Evolutionary conservation across 1,139 yeast species (phyloP), one percentile per base, ranked within the genome.

Genomic region (Sugiyamaella sp.): DNA sequence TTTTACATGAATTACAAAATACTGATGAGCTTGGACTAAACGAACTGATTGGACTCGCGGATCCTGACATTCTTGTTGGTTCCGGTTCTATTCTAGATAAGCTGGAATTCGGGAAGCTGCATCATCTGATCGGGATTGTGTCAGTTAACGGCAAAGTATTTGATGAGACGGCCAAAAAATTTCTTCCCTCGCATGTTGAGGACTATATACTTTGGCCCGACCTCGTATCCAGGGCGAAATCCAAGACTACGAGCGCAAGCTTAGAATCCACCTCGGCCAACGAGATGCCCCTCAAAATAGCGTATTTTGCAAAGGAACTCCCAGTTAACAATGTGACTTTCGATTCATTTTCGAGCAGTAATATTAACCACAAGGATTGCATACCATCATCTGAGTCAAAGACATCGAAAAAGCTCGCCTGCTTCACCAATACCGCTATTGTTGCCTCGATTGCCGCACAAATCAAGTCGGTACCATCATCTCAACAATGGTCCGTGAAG

Each of bases 401-500:
- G 10, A 57, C 57, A 14, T 20, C 46, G 4, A 37, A 57, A 2
- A 48, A 56, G 38, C 25, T 54, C 14, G 55, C 57, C 3, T 29
- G 49, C 32, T 65, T 61, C 51, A 45, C 64, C 9, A 66, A 65
- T 43, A 55, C 56, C 29, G 64, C 64, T 40, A 56, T 72, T 27
- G 72, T 71, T 1, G 59, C 71, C 0, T 68, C 74, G 1, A 56
- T 68, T 12, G 74, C 74, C 1, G 63, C 72, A 4, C 75, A 72
- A 53, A 58, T 71, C 51, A 63, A 67, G 27, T 64, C 66, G 1
- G 59, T 71, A 17, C 73, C 73, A 1, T 46, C 52, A 8, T 61
- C 66, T 8, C 65, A 66, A 41, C 68, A 64, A 43, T 67, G 72
- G 71, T 58, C 46, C 0, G 17, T 55, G 1, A 32, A 58, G 8